Conservation (phyloP, 345 rosid genomes). For the Boechera divaricarpa region DNA sequence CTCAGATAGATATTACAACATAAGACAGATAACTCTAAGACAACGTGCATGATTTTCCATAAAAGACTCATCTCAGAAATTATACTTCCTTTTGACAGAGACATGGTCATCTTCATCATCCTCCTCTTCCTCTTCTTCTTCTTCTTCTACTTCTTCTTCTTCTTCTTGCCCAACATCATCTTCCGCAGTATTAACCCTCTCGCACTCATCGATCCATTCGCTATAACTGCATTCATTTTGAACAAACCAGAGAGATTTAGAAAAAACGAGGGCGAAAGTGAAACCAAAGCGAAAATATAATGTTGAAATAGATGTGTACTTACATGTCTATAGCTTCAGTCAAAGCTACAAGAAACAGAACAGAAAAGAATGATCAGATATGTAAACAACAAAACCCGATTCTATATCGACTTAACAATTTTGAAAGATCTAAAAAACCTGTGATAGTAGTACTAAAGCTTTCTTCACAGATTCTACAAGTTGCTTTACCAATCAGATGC, state of each 20-base stretch:
- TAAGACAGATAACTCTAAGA: conserved; percentile 15
- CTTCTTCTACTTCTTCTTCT: conserved; percentile 38
- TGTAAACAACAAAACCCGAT: neutral
- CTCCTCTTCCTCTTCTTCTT: conserved; percentile 45
- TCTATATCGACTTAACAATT: neutral
- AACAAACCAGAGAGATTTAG: neutral
- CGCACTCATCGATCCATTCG: conserved; percentile 99
- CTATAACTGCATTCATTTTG: conserved; percentile 65
- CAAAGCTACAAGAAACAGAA: conserved; percentile 65
- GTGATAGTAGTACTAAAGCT: conserved; percentile 83
- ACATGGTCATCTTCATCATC: conserved; percentile 44
- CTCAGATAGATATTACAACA: conserved; percentile 35
- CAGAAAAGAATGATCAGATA: conserved; percentile 23
- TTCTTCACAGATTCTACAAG: conserved; percentile 86
- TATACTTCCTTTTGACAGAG: conserved; percentile 44
- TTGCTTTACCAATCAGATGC: conserved; percentile 77
- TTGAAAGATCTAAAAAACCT: conserved; percentile 49
- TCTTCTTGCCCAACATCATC: conserved; percentile 64
- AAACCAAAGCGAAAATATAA: neutral
- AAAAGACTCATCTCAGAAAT: conserved; percentile 32
- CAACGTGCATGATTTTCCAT: conserved; percentile 21
- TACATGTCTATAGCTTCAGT: conserved; percentile 93
- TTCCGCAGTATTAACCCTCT: conserved; percentile 70
- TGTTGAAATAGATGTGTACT: conserved; percentile 41
- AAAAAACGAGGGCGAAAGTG: neutral